Evolutionary conservation across 2,329 filamentous ascomycete species (phyloP).

Genomic region (Talaromyces sp.): DNA sequence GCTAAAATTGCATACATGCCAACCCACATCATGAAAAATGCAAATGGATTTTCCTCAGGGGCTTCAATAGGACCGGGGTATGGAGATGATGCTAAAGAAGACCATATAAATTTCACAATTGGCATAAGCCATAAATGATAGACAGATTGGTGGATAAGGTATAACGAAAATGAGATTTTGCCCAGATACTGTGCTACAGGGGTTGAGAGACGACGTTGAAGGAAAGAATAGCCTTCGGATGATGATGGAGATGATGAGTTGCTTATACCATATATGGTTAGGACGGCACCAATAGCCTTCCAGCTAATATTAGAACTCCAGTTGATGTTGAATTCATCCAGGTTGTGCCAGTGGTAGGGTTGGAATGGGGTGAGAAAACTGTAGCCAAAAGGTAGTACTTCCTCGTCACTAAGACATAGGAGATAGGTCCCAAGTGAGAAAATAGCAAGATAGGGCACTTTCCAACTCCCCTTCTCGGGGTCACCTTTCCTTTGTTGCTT

Average conservation of each 20-base stretch:
- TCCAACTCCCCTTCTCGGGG: too few species aligned
- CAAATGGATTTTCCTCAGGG: too few species aligned
- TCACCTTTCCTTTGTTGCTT: too few species aligned
- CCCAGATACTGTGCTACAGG: constrained; percentile 23
- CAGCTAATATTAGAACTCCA: constrained; percentile 9
- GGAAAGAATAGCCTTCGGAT: background rate
- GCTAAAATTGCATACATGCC: too few species aligned
- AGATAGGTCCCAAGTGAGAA: constrained; percentile 14
- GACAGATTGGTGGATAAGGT: constrained; percentile 22
- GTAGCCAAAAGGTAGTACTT: constrained; percentile 17
- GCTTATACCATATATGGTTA: constrained; percentile 18
- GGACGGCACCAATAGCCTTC: constrained; percentile 16
- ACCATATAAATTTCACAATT: too few species aligned
- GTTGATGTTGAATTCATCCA: too few species aligned
- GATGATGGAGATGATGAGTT: constrained; percentile 11
- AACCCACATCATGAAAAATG: too few species aligned
- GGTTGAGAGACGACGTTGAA: constrained; percentile 18
- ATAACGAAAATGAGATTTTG: constrained; percentile 28
- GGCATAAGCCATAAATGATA: constrained; percentile 13
- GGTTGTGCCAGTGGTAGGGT: constrained; percentile 12
- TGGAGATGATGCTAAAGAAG: too few species aligned
- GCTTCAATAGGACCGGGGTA: too few species aligned
- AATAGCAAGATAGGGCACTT: too few species aligned
- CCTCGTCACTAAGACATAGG: constrained; percentile 19
- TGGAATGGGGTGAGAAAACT: constrained; percentile 13